A percentile compares a stretch with the other conserved stretches of the same genome.
These are phyloP conservation scores for Malbranchea cinnamomea DNA, from an alignment of 2,329 filamentous ascomycete species.

Conservation along the genomic window DNA sequence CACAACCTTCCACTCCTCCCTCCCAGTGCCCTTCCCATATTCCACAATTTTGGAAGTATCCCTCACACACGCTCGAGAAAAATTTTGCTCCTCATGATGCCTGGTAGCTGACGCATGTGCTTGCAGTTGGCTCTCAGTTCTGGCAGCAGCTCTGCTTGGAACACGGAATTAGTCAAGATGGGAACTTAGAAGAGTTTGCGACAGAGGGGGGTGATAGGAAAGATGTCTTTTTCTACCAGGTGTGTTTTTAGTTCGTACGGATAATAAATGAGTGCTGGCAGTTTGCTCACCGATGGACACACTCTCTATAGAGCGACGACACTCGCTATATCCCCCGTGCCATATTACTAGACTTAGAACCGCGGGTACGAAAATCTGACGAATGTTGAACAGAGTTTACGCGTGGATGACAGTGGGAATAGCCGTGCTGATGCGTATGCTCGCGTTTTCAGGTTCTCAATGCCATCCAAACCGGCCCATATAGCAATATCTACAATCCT, in stretches of 20 bases:
- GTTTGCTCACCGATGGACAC: not conserved
- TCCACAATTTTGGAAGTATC: slow-evolving; percentile 9
- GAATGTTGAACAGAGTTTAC: not conserved
- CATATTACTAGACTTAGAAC: slow-evolving; percentile 89
- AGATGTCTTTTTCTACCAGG: slow-evolving; percentile 96
- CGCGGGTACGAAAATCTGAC: slow-evolving; percentile 45
- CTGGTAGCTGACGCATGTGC: not conserved
- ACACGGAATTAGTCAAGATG: slow-evolving; percentile 94
- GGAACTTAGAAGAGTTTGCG: slow-evolving; percentile 93
- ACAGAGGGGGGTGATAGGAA: slow-evolving; percentile 96
- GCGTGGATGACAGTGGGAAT: not conserved
- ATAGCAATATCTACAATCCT: slow-evolving; percentile 98
- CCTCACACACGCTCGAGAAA: not conserved
- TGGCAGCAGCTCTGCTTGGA: slow-evolving; percentile 98
- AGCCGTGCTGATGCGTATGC: not conserved
- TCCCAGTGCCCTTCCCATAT: slow-evolving; percentile 11
- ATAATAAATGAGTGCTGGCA: not conserved
- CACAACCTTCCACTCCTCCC: slow-evolving; percentile 9
- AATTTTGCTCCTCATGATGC: no score
- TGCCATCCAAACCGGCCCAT: slow-evolving; percentile 79
- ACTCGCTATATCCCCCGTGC: slow-evolving; percentile 95
- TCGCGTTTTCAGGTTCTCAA: slow-evolving; percentile 53
- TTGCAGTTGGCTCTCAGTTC: slow-evolving; percentile 81
- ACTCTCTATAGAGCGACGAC: slow-evolving; percentile 97
- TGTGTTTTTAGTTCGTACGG: slow-evolving; percentile 10